These are phyloP conservation scores for Herpotrichia juniperi DNA, from an alignment of 2,329 filamentous ascomycete species.

Conservation along the genomic window DNA sequence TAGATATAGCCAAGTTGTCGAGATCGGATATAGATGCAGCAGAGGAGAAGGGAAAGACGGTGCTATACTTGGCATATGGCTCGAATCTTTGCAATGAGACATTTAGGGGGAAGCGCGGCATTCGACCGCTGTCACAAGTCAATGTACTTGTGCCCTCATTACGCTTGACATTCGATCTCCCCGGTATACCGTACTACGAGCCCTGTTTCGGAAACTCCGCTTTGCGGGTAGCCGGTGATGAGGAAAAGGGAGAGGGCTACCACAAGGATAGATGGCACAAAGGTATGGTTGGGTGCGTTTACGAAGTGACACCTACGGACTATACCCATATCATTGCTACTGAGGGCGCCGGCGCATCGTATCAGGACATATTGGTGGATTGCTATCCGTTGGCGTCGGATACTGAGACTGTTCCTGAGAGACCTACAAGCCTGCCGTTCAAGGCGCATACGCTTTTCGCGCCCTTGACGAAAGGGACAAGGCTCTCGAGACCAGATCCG, in stretches of 20 bases:
- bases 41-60: constrained; percentile 41
- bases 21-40: constrained; percentile 13
- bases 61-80: constrained; percentile 72
- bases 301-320: constrained; percentile 85
- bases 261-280: constrained; percentile 73
- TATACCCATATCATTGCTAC: constrained; percentile 87
- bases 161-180: constrained; percentile 81
- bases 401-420: constrained; percentile 65
- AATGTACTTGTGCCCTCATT: constrained; percentile 83
- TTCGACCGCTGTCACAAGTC: constrained; percentile 79
- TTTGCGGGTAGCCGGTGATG: constrained; percentile 52
- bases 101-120: constrained; percentile 77
- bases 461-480: constrained; percentile 50
- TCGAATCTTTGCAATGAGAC: constrained; percentile 84
- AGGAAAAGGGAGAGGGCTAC: constrained; percentile 39
- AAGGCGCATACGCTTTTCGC: constrained; percentile 85
- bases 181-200: constrained; percentile 84
- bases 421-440: constrained; percentile 69
- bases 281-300: constrained; percentile 89
- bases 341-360: constrained; percentile 85
- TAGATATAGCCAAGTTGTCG: constrained; percentile 24
- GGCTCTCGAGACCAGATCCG: constrained; percentile 66
- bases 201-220: constrained; percentile 90
- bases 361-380: constrained; percentile 80
- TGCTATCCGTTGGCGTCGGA: constrained; percentile 71